phyloP scores from a whole-genome alignment of 2,329 filamentous ascomycete genomes.

The Phialocephala subalpina region DNA sequence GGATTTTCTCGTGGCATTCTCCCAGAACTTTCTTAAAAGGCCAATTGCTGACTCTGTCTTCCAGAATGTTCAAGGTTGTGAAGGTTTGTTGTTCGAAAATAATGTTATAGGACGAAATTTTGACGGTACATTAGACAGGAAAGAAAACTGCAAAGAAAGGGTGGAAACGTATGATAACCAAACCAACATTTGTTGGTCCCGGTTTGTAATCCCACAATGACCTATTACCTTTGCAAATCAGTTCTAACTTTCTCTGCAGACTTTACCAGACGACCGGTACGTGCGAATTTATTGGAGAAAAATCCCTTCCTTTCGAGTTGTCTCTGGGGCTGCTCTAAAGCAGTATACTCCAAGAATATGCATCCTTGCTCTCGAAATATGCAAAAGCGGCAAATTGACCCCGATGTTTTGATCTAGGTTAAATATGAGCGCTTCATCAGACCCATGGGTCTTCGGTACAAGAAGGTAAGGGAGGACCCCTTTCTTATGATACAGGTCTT shows the following conservation, averaged over 20 bases:
- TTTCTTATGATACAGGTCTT: neutral
- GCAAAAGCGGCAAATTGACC: too few relatives aligned
- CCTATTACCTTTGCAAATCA: neutral
- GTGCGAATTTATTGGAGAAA: too few relatives aligned
- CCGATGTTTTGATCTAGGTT: constrained; percentile 45
- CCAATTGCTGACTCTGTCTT: too few relatives aligned
- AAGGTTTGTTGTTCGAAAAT: constrained; percentile 17
- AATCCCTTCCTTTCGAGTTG: neutral
- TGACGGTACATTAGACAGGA: constrained; percentile 68
- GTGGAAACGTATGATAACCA: constrained; percentile 74
- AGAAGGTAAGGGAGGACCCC: constrained; percentile 58
- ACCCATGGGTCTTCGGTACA: constrained; percentile 81
- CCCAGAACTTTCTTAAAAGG: too few relatives aligned
- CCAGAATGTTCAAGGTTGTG: constrained; percentile 87
- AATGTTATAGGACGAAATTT: neutral
- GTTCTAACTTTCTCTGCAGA: constrained; percentile 52
- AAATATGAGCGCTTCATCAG: constrained; percentile 75
- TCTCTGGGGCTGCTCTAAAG: too few relatives aligned
- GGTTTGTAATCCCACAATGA: constrained; percentile 63
- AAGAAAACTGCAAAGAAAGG: constrained; percentile 83
- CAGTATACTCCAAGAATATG: too few relatives aligned
- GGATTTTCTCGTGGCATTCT: too few relatives aligned
- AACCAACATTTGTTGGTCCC: constrained; percentile 82
- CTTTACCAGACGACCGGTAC: constrained; percentile 82
- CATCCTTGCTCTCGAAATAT: too few relatives aligned